Percentiles rank a stretch among this genome's conserved stretches.
Evolutionary conservation across 2,329 filamentous ascomycete species (phyloP).

Genomic region (Aspergillus transmontanensis): DNA sequence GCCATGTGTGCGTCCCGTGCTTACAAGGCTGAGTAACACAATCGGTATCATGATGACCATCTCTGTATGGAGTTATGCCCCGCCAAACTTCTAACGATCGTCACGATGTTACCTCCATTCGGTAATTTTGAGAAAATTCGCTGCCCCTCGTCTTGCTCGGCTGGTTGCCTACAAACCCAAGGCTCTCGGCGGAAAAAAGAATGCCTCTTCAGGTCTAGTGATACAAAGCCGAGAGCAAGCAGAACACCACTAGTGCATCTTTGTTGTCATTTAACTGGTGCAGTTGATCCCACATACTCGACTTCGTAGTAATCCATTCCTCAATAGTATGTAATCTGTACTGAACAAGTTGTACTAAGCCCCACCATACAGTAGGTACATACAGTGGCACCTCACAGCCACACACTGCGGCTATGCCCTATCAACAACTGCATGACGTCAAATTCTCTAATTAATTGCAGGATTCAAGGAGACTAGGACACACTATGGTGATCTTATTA

Average conservation of each 20-base stretch:
- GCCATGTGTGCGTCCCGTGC: slow-evolving; percentile 5
- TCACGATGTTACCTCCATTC: not conserved
- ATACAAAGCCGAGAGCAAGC: not conserved
- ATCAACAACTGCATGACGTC: not conserved
- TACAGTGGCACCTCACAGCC: not conserved
- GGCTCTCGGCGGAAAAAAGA: not conserved
- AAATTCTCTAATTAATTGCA: not conserved
- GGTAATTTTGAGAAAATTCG: slow-evolving; percentile 7
- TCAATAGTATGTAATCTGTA: not conserved
- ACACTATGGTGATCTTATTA: not conserved
- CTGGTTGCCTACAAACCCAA: not conserved
- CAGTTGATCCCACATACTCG: not conserved
- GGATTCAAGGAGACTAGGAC: not conserved
- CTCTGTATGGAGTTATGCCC: not conserved
- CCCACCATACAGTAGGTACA: not conserved
- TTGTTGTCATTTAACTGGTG: not conserved
- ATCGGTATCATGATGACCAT: not conserved
- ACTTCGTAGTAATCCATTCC: not conserved
- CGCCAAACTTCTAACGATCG: not conserved
- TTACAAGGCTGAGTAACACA: slow-evolving; percentile 14
- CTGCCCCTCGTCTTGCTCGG: not conserved
- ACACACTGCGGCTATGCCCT: not conserved
- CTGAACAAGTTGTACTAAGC: not conserved
- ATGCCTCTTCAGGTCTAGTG: not conserved
- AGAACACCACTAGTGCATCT: not conserved